Evolutionary conservation across 495 filamentous ascomycete species (phyloP).

Genomic region (Penicillium pancosmium): DNA sequence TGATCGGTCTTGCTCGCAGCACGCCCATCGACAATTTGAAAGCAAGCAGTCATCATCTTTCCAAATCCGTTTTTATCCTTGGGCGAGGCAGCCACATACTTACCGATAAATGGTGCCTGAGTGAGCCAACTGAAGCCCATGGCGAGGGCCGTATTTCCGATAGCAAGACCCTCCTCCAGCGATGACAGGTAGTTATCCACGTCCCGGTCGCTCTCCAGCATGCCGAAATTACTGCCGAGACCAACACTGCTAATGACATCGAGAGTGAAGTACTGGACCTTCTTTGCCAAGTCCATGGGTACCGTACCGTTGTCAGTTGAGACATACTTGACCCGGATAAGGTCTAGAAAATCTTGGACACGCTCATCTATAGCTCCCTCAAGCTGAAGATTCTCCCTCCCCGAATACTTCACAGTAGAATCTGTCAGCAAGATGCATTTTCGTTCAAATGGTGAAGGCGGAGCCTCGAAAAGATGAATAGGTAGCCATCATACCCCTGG

Average conservation of each 20-base stretch:
- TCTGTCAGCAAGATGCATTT: not conserved
- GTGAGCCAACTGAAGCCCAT: conserved; percentile 29
- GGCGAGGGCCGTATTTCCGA: conserved; percentile 20
- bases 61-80: conserved; percentile 38
- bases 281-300: conserved; percentile 43
- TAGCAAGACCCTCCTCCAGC: conserved; percentile 33
- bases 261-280: conserved; percentile 45
- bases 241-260: conserved; percentile 50
- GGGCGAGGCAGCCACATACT: conserved; percentile 27
- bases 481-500: conserved; percentile 20
- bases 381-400: conserved; percentile 41
- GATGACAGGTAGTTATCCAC: conserved; percentile 49
- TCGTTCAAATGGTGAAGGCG: not conserved
- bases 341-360: conserved; percentile 29
- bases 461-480: not conserved
- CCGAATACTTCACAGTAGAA: conserved; percentile 36
- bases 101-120: conserved; percentile 26
- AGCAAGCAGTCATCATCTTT: conserved; percentile 30
- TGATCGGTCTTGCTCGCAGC: conserved; percentile 22
- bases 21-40: conserved; percentile 23
- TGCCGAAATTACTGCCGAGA: conserved; percentile 45
- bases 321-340: conserved; percentile 37
- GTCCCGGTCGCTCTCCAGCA: conserved; percentile 48
- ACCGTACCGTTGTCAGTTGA: conserved; percentile 13
- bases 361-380: conserved; percentile 36